Evolutionary conservation across 2,329 filamentous ascomycete species (phyloP).

Genomic region (Lachnellula cervina): DNA sequence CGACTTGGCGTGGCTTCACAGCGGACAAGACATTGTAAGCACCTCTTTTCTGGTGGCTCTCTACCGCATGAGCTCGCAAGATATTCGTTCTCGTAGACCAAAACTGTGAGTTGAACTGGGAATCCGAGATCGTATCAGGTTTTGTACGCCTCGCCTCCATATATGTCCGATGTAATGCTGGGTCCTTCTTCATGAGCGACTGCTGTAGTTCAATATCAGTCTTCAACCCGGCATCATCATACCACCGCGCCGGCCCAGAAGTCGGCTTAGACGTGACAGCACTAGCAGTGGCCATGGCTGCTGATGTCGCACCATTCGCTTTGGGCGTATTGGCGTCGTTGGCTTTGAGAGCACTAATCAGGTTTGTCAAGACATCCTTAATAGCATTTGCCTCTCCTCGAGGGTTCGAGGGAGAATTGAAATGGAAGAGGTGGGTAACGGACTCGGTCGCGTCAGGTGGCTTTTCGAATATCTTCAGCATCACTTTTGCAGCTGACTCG

Average conservation of each 20-base stretch:
- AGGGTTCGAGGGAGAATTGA: conserved; percentile 72
- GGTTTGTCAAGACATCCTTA: conserved; percentile 72
- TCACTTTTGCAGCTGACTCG: conserved; percentile 80
- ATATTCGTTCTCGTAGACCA: conserved; percentile 87
- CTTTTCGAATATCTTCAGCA: conserved; percentile 86
- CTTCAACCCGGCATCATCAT: conserved; percentile 75
- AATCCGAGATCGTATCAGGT: conserved; percentile 73
- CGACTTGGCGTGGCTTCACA: conserved; percentile 73
- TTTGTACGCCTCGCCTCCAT: conserved; percentile 79
- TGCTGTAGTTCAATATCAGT: conserved; percentile 78
- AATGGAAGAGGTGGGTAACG: conserved; percentile 78
- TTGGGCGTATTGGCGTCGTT: conserved; percentile 32
- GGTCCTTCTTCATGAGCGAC: conserved; percentile 78
- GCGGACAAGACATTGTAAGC: conserved; percentile 91
- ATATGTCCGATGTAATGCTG: conserved; percentile 74
- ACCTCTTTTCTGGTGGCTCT: conserved; percentile 78
- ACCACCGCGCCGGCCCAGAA: conserved; percentile 56
- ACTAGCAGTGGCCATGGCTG: conserved; percentile 73
- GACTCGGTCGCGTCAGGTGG: conserved; percentile 52
- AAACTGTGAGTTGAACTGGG: conserved; percentile 85
- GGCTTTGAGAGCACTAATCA: conserved; percentile 57
- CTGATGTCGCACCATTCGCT: conserved; percentile 44
- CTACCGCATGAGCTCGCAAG: conserved; percentile 84
- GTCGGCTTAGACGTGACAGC: conserved; percentile 51
- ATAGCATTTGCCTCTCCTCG: conserved; percentile 79